These are phyloP conservation scores for Vararia minispora DNA, from an alignment of 768 basidiomycete species.

Conservation along the genomic window DNA sequence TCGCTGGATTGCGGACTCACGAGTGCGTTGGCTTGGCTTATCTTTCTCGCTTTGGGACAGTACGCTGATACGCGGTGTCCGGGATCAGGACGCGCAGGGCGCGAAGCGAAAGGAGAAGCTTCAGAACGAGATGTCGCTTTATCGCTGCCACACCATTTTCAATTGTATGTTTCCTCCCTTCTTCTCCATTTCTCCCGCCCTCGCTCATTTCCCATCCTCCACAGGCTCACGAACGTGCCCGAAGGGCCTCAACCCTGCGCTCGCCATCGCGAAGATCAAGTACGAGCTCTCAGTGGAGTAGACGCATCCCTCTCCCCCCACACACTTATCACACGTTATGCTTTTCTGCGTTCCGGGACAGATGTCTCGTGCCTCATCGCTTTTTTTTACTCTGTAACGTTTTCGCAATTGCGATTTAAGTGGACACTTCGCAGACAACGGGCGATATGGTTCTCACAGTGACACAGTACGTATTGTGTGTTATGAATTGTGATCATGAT, in stretches of 20 bases:
- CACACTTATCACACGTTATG: no score
- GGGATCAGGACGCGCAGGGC: conserved; percentile 56
- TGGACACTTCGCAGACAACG: no score
- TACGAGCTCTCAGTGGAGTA: conserved; percentile 75
- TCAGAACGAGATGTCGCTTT: conserved; percentile 93
- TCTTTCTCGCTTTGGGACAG: neutral
- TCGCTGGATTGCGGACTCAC: conserved; percentile 95
- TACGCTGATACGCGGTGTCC: neutral
- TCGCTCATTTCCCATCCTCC: conserved; percentile 3
- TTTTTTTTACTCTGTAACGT: no score
- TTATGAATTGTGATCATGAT: no score
- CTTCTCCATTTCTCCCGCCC: neutral
- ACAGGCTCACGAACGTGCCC: conserved; percentile 89
- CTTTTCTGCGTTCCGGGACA: no score
- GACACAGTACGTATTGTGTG: no score
- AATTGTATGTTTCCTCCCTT: conserved; percentile 50
- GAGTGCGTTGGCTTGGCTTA: conserved; percentile 37
- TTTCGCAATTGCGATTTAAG: no score
- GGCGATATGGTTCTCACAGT: no score
- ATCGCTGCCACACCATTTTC: conserved; percentile 98
- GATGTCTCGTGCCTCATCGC: no score
- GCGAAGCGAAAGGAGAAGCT: conserved; percentile 81
- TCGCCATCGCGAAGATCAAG: conserved; percentile 90
- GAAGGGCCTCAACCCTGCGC: conserved; percentile 90
- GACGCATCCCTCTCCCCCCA: neutral